phyloP scores from a whole-genome alignment of 202 grass and related monocot species.

The Dendrocalamus latiflorus region DNA sequence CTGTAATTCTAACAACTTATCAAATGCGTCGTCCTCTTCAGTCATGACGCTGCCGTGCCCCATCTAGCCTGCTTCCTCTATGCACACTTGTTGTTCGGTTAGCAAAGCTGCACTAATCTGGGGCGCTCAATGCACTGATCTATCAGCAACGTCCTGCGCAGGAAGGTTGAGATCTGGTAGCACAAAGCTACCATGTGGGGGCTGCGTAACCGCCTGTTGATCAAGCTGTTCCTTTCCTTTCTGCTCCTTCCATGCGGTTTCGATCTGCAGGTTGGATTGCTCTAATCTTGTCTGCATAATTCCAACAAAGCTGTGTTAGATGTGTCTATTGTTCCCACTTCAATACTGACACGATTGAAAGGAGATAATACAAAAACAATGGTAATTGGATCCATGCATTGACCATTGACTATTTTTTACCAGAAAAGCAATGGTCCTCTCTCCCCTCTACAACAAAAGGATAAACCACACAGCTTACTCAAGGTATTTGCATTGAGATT shows the following conservation, averaged over 20 bases:
- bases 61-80: slow-evolving; percentile 39
- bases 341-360: not conserved
- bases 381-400: not conserved
- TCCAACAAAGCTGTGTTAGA: slow-evolving; percentile 18
- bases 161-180: slow-evolving; percentile 54
- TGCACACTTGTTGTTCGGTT: slow-evolving; percentile 43
- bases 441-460: not conserved
- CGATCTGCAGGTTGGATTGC: not conserved
- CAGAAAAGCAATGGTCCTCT: not conserved
- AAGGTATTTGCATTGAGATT: not conserved
- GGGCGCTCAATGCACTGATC: slow-evolving; percentile 28
- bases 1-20: slow-evolving; percentile 40
- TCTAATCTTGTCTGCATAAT: slow-evolving; percentile 36
- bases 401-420: not conserved
- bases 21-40: slow-evolving; percentile 19
- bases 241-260: slow-evolving; percentile 17
- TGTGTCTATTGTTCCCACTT: not conserved
- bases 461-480: not conserved
- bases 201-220: not conserved
- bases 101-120: slow-evolving; percentile 18
- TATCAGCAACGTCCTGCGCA: slow-evolving; percentile 32
- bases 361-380: not conserved
- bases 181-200: slow-evolving; percentile 8
- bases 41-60: not conserved
- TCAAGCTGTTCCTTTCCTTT: slow-evolving; percentile 39